Evolutionary conservation across 805 yeast species (phyloP).

Genomic region (Candida saitoana): DNA sequence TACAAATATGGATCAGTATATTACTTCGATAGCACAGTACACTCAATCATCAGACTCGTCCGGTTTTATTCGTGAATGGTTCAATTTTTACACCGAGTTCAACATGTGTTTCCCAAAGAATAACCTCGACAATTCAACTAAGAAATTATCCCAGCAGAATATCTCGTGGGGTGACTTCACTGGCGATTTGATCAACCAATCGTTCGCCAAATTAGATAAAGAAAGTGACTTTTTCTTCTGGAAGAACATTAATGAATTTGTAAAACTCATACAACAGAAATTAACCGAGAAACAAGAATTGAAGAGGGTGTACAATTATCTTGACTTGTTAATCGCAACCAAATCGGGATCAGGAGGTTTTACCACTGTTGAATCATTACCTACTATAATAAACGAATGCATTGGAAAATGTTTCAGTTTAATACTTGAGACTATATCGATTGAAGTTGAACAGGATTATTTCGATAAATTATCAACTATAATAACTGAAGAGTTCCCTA

Average conservation of each 20-base stretch:
- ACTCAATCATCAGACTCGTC: slow-evolving; percentile 1
- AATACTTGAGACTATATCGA: not conserved
- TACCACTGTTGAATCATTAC: not conserved
- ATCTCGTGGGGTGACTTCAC: slow-evolving; percentile 18
- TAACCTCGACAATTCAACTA: slow-evolving; percentile 6
- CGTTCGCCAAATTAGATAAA: slow-evolving; percentile 11
- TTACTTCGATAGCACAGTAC: slow-evolving; percentile 12
- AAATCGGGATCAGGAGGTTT: not conserved
- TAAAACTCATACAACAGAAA: slow-evolving; percentile 1
- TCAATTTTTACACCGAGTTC: slow-evolving; percentile 4
- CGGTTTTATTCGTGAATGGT: slow-evolving; percentile 6
- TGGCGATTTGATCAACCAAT: slow-evolving; percentile 9
- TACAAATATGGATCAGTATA: slow-evolving; percentile 24
- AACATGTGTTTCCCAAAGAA: slow-evolving; percentile 1
- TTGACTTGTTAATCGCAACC: not conserved
- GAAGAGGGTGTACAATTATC: not conserved
- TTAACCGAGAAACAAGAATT: not conserved
- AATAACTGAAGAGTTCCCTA: not conserved
- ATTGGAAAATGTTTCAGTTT: not conserved
- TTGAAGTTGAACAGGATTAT: not conserved
- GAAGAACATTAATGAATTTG: slow-evolving; percentile 9
- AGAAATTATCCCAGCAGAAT: slow-evolving; percentile 1
- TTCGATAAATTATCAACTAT: not conserved
- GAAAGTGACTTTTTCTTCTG: slow-evolving; percentile 10
- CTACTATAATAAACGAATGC: not conserved